Base-by-base conservation (phyloP, 345 rosid genomes). In the Rhodamnia rubescens region DNA sequence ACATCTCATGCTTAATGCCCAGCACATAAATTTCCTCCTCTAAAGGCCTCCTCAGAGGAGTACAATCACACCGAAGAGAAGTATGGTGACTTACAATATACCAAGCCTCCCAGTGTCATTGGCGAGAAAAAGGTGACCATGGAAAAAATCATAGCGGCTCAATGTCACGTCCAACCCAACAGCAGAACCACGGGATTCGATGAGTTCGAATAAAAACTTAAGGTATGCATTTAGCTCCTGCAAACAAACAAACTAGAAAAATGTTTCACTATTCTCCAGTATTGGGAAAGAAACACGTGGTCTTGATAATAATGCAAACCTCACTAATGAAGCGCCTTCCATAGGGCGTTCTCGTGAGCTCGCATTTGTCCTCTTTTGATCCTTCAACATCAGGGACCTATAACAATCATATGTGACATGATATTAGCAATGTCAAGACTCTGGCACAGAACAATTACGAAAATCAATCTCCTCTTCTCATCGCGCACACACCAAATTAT, bases 341-440 rank as follows among this genome's bases (percentile, higher is more conserved):
- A 54, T 97, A 94, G 1, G 98, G 93, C 44, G 97, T 94, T 88
- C 98, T 92, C 4, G 98, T 97, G 81, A 97, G 95, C 84, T 94
- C 82, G 54, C 97, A 95, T 80, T 85, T 85, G 49, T 82, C 36
- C 86, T 89, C 91, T 20, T 87, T 89, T 7, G 91, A 90, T 80
- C 91, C 88, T 89, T 94, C 93, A 16, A 90, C 91, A 59, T 93
- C 93, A 84, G 98, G 98, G 64, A 95, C 92, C 96, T 95, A 86
- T 81, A 55, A 53, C 57, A 85, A 52, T 57, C 87, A 86, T 40
- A 80, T 57, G 87, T 20, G 56, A 40, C 59, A 44, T n/a, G 18
- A 56, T 16, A 51, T 15, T 42, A 84, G 24, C 2, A 21, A 9
- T 5, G 47, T 27, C 14, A 32, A 52, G 53, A 84, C 32, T 0